Conservation (phyloP, 352 stramenopile genomes). For the Phytophthora sansomeana region DNA sequence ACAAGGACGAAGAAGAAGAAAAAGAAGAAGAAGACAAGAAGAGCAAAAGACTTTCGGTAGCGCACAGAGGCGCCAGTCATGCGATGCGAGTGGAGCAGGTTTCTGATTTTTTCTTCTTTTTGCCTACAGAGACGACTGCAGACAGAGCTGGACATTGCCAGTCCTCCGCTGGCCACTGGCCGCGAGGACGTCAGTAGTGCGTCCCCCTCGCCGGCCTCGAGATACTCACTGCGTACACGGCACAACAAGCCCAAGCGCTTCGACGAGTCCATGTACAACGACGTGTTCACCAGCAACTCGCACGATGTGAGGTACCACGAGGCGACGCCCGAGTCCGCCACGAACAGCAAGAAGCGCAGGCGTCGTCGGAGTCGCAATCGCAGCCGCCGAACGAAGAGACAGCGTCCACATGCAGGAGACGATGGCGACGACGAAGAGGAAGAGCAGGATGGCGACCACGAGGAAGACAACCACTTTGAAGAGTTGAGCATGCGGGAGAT, state of each 20-base stretch:
- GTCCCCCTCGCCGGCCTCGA: conserved; percentile 30
- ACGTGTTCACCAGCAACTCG: conserved; percentile 59
- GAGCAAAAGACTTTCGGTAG: conserved; percentile 26
- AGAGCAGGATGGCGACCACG: conserved; percentile 37
- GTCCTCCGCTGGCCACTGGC: conserved; percentile 9
- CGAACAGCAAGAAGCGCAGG: conserved; percentile 40
- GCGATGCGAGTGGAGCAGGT: no score
- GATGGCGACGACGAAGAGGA: conserved; percentile 20
- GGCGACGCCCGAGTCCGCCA: conserved; percentile 19
- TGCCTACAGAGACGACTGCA: conserved; percentile 33
- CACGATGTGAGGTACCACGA: conserved; percentile 23
- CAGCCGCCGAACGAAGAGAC: conserved; percentile 29
- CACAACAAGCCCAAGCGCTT: conserved; percentile 65
- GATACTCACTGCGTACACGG: conserved; percentile 67
- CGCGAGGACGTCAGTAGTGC: conserved; percentile 22
- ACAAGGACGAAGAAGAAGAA: conserved; percentile 30
- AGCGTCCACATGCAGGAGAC: conserved; percentile 15
- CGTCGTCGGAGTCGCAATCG: conserved; percentile 17
- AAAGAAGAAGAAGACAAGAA: no score
- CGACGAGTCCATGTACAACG: conserved; percentile 73
- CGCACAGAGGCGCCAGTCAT: no score
- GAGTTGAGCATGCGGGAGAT: conserved; percentile 66
- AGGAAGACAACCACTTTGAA: conserved; percentile 49
- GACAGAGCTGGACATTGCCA: conserved; percentile 18
- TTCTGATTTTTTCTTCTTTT: not conserved